phyloP scores from a whole-genome alignment of 2,329 filamentous ascomycete genomes.

The Claviceps arundinis region DNA sequence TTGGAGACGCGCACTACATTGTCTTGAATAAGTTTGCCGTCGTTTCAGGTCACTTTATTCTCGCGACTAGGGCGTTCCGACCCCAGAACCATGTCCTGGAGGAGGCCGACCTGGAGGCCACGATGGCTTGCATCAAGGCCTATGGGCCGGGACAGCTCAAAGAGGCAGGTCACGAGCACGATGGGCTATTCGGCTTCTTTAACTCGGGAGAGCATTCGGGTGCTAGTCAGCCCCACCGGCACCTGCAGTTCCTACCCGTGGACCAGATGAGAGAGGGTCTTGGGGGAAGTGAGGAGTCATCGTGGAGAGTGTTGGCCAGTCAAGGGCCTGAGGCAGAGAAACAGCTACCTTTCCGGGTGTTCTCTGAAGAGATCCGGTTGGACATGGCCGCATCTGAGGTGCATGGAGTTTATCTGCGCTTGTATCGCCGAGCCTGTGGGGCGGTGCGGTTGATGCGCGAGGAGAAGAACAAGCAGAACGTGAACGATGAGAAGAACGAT shows the following conservation, averaged over 20 bases:
- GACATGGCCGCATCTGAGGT: slow-evolving; percentile 24
- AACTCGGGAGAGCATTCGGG: slow-evolving; percentile 57
- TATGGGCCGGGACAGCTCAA: slow-evolving; percentile 24
- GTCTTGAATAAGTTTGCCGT: slow-evolving; percentile 67
- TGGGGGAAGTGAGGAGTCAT: slow-evolving; percentile 11
- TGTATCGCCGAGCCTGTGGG: slow-evolving; percentile 32
- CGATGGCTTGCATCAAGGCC: slow-evolving; percentile 47
- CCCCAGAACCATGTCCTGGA: slow-evolving; percentile 53
- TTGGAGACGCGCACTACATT: slow-evolving; percentile 45
- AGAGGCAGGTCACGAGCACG: background rate
- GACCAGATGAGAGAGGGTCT: slow-evolving; percentile 46
- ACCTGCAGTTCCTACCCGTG: slow-evolving; percentile 58
- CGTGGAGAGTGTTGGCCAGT: slow-evolving; percentile 35
- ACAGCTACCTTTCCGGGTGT: slow-evolving; percentile 30
- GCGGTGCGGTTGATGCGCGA: slow-evolving; percentile 17
- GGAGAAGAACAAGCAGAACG: too few species aligned
- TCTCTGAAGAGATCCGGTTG: slow-evolving; percentile 24
- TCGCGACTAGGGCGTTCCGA: slow-evolving; percentile 50
- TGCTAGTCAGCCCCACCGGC: slow-evolving; percentile 58
- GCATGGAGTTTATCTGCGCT: slow-evolving; percentile 28
- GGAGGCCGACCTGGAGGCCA: slow-evolving; percentile 43
- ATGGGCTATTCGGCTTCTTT: slow-evolving; percentile 51
- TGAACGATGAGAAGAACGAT: too few species aligned
- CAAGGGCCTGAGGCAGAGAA: slow-evolving; percentile 13
- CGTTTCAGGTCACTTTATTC: slow-evolving; percentile 57